These are phyloP conservation scores for Colletotrichum sp. DNA, from an alignment of 2,329 filamentous ascomycete genomes.

Conservation along the genomic window DNA sequence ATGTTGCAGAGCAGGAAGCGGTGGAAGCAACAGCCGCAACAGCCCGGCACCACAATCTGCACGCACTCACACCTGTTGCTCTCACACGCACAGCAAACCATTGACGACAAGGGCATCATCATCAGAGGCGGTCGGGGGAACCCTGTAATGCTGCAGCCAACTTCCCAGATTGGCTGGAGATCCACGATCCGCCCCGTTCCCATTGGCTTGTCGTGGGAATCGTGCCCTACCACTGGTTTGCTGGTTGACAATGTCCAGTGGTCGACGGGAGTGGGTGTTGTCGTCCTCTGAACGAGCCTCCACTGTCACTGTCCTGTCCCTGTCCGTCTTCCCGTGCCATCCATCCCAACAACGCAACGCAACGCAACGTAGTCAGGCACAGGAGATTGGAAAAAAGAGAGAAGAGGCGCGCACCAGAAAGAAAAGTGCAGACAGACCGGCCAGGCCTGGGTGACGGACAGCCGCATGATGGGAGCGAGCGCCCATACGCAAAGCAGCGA, in stretches of 20 bases:
- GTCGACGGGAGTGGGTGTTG: neutral
- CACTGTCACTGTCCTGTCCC: neutral
- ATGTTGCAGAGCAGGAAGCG: neutral
- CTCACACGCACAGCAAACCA: neutral
- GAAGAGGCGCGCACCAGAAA: neutral
- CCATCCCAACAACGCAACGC: neutral
- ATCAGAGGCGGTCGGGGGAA: conserved; percentile 1
- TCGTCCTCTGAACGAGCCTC: neutral
- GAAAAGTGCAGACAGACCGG: neutral
- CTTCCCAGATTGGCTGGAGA: neutral
- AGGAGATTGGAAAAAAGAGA: neutral
- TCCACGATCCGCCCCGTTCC: neutral
- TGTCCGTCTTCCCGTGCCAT: neutral
- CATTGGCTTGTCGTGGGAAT: neutral
- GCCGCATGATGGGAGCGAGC: neutral
- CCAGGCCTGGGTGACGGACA: neutral
- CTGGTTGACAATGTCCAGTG: neutral
- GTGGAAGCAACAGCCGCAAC: conserved; percentile 5
- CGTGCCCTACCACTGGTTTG: neutral
- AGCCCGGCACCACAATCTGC: neutral
- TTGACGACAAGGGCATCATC: neutral
- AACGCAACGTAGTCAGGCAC: neutral
- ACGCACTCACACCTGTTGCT: neutral
- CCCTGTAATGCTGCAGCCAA: neutral
- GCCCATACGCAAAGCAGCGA: neutral